Evolutionary conservation across 2,329 filamentous ascomycete genomes (phyloP), one percentile per base, ranked within the genome.

Genomic region (Diaporthe vexans): DNA sequence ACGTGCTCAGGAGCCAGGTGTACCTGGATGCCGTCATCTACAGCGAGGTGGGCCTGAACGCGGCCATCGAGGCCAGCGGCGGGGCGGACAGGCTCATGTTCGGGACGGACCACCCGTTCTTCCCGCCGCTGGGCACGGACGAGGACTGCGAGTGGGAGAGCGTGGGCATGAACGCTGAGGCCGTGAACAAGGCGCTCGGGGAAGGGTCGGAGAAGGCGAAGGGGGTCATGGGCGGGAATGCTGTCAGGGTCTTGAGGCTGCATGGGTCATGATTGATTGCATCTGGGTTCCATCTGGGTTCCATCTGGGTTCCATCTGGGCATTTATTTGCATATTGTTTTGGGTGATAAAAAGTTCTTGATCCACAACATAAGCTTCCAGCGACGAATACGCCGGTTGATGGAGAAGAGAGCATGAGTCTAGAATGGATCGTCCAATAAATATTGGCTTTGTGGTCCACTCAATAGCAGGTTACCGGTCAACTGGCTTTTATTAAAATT

Each of bases 1-100:
- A 87, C 85, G 87, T 86, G 24, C 85, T 93, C 48, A 85, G 85
- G 78, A 92, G 91, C 76, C 97, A 98, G 84, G 90, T 98, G 59
- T 97, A 95, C 81, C 88, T 98, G 1, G 95, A 98, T 83, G 95
- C 95, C 0, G 95, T 97, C 19, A 90, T 97, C 9, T 95, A 97
- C 82, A 94, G 92, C 0, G 91, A 93, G 61, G 91, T 94, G 13
- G 94, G 93, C 0, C 82, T 95, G 73, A 91, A 89, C 78, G 93
- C 93, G 1, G 94, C 94, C 0, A 87, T 94, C 2, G 89, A 91
- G 29, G 92, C 92, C 0, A 89, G 84, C 11, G 87, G 88, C 75
- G 93, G 93, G 0, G 86, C 87, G 0, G 93, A 95, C 78, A 87
- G 93, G 74, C 83, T 96, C 68, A 89, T 96, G 86, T 96, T 96